Conservation (phyloP, 1,284 basidiomycete species). For the Polyporus tsugae region DNA sequence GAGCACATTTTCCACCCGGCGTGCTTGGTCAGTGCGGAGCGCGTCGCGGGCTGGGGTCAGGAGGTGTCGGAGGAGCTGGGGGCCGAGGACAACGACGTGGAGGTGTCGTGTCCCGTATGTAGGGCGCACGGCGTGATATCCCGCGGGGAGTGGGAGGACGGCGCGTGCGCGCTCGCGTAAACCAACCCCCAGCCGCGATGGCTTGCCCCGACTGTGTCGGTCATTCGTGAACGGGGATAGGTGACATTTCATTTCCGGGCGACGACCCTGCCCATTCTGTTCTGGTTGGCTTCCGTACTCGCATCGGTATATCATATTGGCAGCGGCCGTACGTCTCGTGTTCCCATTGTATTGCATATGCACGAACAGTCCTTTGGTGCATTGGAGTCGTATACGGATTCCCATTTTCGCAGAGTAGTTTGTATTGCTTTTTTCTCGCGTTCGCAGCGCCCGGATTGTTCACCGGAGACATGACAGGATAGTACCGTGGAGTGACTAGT, state of each 20-base stretch:
- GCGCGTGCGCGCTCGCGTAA: slow-evolving; percentile 45
- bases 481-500: background rate
- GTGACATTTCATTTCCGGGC: slow-evolving; percentile 12
- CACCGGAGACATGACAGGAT: background rate
- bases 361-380: background rate
- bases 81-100: slow-evolving; percentile 47
- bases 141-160: slow-evolving; percentile 67
- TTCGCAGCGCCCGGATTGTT: background rate
- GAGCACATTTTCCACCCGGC: slow-evolving; percentile 72
- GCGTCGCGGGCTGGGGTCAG: slow-evolving; percentile 67
- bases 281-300: background rate
- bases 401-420: background rate
- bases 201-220: background rate
- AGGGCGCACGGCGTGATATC: slow-evolving; percentile 63
- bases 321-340: background rate
- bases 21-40: slow-evolving; percentile 77
- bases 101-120: slow-evolving; percentile 76
- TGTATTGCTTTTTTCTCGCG: background rate
- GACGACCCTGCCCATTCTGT: slow-evolving; percentile 1
- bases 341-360: slow-evolving; percentile 5
- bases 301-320: slow-evolving; percentile 2
- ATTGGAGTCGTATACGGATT: background rate
- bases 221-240: background rate
- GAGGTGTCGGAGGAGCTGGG: slow-evolving; percentile 49
- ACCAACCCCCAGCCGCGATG: slow-evolving; percentile 9